Evolutionary conservation across 305 asterid species (phyloP).

Genomic region (Fraxinus floribunda): DNA sequence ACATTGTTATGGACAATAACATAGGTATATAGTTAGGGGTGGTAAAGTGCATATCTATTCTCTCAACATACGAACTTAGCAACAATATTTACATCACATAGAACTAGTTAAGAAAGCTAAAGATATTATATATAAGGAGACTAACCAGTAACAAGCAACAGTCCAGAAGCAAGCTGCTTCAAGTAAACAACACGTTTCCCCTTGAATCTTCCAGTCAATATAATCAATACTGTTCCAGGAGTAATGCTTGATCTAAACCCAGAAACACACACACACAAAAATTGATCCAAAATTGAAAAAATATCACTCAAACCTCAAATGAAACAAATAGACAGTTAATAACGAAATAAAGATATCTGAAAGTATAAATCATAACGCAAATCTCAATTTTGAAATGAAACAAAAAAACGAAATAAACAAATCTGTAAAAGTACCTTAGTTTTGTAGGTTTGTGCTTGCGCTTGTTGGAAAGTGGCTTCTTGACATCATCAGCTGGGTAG

Average conservation of each 20-base stretch:
- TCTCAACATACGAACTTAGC: background rate
- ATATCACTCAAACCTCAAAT: background rate
- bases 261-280: background rate
- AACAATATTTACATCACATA: background rate
- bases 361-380: background rate
- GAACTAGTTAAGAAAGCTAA: background rate
- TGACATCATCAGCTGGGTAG: conserved; percentile 37
- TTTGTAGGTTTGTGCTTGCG: conserved; percentile 36
- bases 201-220: conserved; percentile 65
- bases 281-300: background rate
- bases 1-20: background rate
- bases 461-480: conserved; percentile 34
- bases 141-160: conserved; percentile 64
- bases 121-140: background rate
- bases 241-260: conserved; percentile 53
- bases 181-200: conserved; percentile 68
- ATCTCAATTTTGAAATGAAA: background rate
- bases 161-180: conserved; percentile 63
- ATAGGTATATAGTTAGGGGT: background rate
- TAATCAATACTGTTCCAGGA: conserved; percentile 65
- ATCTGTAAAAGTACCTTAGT: conserved; percentile 19
- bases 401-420: background rate
- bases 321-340: background rate
- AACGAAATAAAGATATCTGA: background rate
- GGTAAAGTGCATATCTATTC: background rate